Evolutionary conservation across 352 stramenopile genomes (phyloP).

Genomic region (Pythium periplocum): DNA sequence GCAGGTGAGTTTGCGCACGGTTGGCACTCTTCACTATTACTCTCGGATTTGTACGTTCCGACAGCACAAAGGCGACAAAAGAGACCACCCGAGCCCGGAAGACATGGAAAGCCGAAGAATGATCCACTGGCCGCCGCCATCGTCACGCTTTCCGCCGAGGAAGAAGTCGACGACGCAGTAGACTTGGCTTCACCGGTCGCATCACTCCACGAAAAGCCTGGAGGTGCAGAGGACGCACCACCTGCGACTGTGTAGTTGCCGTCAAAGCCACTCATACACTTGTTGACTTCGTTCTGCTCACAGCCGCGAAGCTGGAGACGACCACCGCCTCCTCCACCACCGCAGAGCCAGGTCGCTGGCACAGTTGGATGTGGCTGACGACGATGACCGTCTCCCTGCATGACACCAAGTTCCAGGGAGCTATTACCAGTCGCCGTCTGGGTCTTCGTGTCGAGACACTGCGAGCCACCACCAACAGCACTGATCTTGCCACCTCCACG

Average conservation of each 20-base stretch:
- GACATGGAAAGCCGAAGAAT: conserved; percentile 79
- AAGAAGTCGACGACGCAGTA: conserved; percentile 7
- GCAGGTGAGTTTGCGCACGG: conserved; percentile 52
- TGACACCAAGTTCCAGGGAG: not conserved
- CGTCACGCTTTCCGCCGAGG: conserved; percentile 10
- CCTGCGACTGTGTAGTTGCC: conserved; percentile 77
- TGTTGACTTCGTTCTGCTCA: conserved; percentile 53
- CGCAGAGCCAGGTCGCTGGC: conserved; percentile 24
- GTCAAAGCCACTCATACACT: conserved; percentile 64
- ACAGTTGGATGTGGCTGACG: not conserved
- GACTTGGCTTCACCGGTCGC: conserved; percentile 8
- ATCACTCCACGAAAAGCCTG: no score
- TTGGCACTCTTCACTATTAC: conserved; percentile 70
- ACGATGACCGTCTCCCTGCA: not conserved
- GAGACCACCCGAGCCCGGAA: conserved; percentile 61
- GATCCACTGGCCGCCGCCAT: conserved; percentile 36
- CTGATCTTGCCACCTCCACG: conserved; percentile 58
- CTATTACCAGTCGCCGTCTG: not conserved
- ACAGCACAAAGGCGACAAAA: conserved; percentile 60
- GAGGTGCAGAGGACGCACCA: conserved; percentile 16
- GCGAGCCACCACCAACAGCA: conserved; percentile 57
- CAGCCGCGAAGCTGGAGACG: conserved; percentile 69
- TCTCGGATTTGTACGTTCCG: conserved; percentile 72
- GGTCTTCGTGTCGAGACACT: conserved; percentile 25
- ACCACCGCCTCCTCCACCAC: conserved; percentile 65